A percentile compares a stretch with the other conserved stretches of the same genome.
phyloP scores from a whole-genome alignment of 2,329 filamentous ascomycete genomes.

The Trichoderma sp. region DNA sequence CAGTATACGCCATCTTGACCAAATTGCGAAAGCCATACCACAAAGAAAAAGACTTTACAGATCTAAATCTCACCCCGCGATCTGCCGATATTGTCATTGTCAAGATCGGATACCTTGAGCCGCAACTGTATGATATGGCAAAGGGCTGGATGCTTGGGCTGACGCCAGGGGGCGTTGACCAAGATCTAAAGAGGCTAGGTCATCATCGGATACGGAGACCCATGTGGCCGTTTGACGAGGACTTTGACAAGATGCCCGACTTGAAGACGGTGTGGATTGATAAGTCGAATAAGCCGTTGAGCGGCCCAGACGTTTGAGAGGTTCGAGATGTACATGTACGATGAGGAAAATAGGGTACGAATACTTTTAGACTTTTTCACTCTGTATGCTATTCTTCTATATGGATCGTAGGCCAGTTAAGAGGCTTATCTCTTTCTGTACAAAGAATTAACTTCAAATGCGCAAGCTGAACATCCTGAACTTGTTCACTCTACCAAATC shows the following conservation, averaged over 20 bases:
- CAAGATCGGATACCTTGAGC: constrained; percentile 59
- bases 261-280: constrained; percentile 28
- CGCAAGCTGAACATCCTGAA: neutral
- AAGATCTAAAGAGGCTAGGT: constrained; percentile 50
- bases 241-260: constrained; percentile 25
- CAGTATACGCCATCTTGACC: constrained; percentile 53
- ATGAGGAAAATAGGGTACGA: neutral
- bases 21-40: constrained; percentile 56
- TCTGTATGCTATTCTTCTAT: neutral
- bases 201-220: constrained; percentile 50
- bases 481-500: neutral
- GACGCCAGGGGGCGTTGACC: constrained; percentile 56
- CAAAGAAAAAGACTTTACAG: constrained; percentile 52
- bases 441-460: neutral
- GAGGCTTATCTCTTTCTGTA: neutral
- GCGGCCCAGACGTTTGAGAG: constrained; percentile 22
- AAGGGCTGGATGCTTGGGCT: constrained; percentile 56
- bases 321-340: neutral
- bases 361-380: neutral
- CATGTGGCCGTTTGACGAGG: constrained; percentile 41
- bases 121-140: constrained; percentile 55
- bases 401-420: neutral
- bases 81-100: constrained; percentile 53
- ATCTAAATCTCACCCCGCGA: constrained; percentile 48
- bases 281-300: constrained; percentile 26